Conservation (phyloP, 1,284 basidiomycete species). For the Pholiota adiposa region DNA sequence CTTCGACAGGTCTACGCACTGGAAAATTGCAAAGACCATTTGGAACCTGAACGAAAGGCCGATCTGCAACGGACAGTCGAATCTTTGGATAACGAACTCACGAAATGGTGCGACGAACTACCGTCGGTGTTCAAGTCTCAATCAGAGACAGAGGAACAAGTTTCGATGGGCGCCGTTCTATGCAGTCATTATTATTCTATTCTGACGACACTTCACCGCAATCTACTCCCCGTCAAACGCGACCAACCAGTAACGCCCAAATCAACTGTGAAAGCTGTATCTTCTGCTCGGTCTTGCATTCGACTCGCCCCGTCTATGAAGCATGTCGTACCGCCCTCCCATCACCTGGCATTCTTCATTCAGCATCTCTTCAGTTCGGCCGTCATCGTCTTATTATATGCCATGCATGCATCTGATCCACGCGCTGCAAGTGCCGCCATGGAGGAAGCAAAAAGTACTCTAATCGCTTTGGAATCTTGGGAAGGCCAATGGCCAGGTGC, state of each 20-base stretch:
- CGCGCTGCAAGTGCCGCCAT: constrained; percentile 74
- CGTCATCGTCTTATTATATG: constrained; percentile 85
- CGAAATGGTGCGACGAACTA: constrained; percentile 81
- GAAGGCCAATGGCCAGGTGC: constrained; percentile 91
- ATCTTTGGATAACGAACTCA: constrained; percentile 73
- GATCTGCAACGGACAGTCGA: constrained; percentile 80
- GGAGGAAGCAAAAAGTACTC: constrained; percentile 79
- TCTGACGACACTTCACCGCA: constrained; percentile 86
- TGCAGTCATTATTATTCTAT: constrained; percentile 91
- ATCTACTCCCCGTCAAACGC: constrained; percentile 77
- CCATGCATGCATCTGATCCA: constrained; percentile 81
- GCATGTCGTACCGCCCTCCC: constrained; percentile 83
- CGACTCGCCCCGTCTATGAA: constrained; percentile 85
- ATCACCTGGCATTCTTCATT: constrained; percentile 90
- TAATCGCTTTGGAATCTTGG: constrained; percentile 76
- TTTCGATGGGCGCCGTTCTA: constrained; percentile 86
- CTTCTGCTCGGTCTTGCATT: constrained; percentile 81
- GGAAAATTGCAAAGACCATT: constrained; percentile 71
- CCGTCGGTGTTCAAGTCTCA: constrained; percentile 74
- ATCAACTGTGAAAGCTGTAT: constrained; percentile 78
- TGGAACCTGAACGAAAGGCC: constrained; percentile 74
- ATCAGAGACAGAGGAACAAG: constrained; percentile 73
- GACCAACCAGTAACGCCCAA: constrained; percentile 68
- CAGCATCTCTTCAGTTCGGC: constrained; percentile 91
- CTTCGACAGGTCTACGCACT: constrained; percentile 81